phyloP scores from a whole-genome alignment of 176 grass and related monocot genomes.

The Phoenix dactylifera region DNA sequence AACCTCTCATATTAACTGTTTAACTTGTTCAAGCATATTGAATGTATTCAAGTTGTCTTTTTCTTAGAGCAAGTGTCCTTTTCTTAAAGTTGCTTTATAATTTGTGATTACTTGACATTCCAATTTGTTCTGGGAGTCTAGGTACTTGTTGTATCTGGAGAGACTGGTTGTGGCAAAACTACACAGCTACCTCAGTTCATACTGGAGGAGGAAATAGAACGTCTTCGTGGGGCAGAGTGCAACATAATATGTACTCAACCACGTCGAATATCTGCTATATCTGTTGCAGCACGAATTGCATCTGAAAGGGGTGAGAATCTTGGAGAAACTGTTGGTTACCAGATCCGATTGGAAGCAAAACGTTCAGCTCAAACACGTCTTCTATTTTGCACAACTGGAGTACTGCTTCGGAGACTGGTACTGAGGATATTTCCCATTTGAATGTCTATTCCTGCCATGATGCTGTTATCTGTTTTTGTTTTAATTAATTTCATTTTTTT shows the following conservation, averaged over 20 bases:
- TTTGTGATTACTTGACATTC: not conserved
- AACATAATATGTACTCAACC: slow-evolving; percentile 96
- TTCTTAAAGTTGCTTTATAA: not conserved
- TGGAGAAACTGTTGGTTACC: slow-evolving; percentile 88
- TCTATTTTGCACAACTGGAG: slow-evolving; percentile 94
- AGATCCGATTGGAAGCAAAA: slow-evolving; percentile 87
- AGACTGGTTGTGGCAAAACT: slow-evolving; percentile 96
- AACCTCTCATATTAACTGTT: no score
- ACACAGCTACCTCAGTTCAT: slow-evolving; percentile 96
- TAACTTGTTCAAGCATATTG: no score
- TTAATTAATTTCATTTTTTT: no score
- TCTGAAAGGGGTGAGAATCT: slow-evolving; percentile 83
- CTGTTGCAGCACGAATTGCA: slow-evolving; percentile 76
- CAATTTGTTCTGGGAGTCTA: slow-evolving; percentile 25
- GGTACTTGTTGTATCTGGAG: slow-evolving; percentile 94
- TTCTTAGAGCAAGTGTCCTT: no score
- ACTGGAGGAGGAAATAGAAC: slow-evolving; percentile 80
- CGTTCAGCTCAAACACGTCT: slow-evolving; percentile 65
- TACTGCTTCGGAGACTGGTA: slow-evolving; percentile 86
- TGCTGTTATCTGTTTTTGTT: no score
- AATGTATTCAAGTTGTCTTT: no score
- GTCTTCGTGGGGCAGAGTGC: slow-evolving; percentile 66
- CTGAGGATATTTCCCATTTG: not conserved
- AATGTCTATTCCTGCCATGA: no score
- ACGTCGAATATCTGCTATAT: slow-evolving; percentile 92